These are phyloP conservation scores for Tolypocladium guangdongense DNA, from an alignment of 2,329 filamentous ascomycete genomes.

Conservation along the genomic window DNA sequence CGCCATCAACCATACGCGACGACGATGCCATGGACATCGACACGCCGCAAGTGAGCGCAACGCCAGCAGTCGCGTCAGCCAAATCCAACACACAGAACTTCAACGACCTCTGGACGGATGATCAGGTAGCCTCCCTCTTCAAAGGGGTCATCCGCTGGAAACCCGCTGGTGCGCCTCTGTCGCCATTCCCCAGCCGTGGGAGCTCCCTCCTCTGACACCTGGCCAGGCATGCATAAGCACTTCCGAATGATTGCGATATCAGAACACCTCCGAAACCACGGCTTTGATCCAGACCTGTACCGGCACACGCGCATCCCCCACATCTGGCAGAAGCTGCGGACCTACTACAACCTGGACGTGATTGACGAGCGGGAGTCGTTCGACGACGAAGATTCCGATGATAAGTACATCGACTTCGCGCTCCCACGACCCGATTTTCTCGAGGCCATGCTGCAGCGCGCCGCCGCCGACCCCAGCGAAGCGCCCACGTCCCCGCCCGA, in stretches of 20 bases:
- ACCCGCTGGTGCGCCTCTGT: conserved; percentile 58
- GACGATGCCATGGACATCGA: conserved; percentile 52
- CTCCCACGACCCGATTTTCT: conserved; percentile 40
- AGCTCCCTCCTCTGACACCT: conserved; percentile 4
- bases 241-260: conserved; percentile 85
- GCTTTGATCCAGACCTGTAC: conserved; percentile 58
- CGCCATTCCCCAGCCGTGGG: too few species aligned
- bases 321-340: conserved; percentile 81
- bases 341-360: conserved; percentile 73
- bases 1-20: conserved; percentile 40
- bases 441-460: conserved; percentile 34
- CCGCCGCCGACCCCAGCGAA: conserved; percentile 34
- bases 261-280: conserved; percentile 68
- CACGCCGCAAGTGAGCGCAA: conserved; percentile 43
- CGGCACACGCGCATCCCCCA: conserved; percentile 79
- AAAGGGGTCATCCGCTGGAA: conserved; percentile 93
- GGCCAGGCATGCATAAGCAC: conserved; percentile 77
- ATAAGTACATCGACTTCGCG: conserved; percentile 55
- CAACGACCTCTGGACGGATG: conserved; percentile 82
- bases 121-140: conserved; percentile 85
- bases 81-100: conserved; percentile 12
- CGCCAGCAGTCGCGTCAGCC: conserved; percentile 16
- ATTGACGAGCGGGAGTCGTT: conserved; percentile 75
- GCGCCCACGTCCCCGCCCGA: conserved; percentile 34
- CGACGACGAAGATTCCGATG: conserved; percentile 47